Conservation (phyloP, 1,284 basidiomycete genomes). For the Microbotryum silenes-acaulis region DNA sequence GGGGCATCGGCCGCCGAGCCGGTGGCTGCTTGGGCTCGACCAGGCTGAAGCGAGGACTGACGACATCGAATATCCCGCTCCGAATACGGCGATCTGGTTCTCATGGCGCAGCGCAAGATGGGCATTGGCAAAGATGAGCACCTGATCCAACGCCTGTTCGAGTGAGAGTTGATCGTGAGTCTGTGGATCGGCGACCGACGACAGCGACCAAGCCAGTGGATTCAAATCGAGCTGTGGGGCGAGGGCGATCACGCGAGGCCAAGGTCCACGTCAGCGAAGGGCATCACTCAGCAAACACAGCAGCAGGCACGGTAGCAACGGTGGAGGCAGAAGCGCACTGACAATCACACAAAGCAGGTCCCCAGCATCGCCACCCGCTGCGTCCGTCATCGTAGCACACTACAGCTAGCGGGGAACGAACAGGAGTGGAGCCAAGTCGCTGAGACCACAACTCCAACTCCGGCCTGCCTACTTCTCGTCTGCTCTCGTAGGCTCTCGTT, state of each 20-base stretch:
- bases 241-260: background rate
- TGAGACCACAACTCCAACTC: too few species aligned
- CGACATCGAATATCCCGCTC: constrained; percentile 33
- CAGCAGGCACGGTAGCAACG: background rate
- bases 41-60: background rate
- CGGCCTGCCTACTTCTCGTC: too few species aligned
- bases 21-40: background rate
- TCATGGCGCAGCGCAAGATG: constrained; percentile 85
- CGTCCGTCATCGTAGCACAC: too few species aligned
- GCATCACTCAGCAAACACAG: background rate
- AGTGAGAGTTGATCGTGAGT: constrained; percentile 22
- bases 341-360: constrained; percentile 30
- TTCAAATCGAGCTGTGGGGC: constrained; percentile 36
- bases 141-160: constrained; percentile 39
- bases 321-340: background rate
- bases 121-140: constrained; percentile 84
- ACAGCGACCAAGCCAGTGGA: constrained; percentile 34
- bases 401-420: too few species aligned
- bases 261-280: background rate
- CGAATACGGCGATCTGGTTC: constrained; percentile 86
- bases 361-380: constrained; percentile 9
- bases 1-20: background rate
- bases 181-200: background rate
- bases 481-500: too few species aligned
- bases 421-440: too few species aligned